These are phyloP conservation scores for Melanopsichium pennsylvanicum DNA, from an alignment of 1,284 basidiomycete genomes.

Conservation along the genomic window DNA sequence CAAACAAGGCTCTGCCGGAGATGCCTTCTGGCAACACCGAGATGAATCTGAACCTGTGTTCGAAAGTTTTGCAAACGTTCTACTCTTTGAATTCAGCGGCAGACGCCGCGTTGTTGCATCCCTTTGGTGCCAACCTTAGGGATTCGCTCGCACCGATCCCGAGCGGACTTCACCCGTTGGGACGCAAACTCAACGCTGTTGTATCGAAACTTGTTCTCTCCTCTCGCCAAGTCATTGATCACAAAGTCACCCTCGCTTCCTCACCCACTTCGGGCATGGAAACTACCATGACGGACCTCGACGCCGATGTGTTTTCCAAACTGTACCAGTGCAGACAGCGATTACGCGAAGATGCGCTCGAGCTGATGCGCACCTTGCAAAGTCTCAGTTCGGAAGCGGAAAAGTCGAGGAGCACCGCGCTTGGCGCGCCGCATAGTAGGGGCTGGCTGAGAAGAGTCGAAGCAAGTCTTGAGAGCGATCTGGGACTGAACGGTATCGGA, in stretches of 20 bases:
- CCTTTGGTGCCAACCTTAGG: conserved; percentile 17
- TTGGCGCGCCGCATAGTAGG: conserved; percentile 21
- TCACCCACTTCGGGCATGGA: conserved; percentile 38
- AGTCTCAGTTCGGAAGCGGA: conserved; percentile 40
- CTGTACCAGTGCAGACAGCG: conserved; percentile 58
- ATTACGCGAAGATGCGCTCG: conserved; percentile 49
- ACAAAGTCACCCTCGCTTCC: conserved; percentile 44
- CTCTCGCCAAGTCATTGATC: conserved; percentile 66
- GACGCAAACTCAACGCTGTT: conserved; percentile 68
- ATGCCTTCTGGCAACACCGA: not conserved
- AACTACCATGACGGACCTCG: conserved; percentile 46
- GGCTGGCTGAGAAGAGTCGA: conserved; percentile 46
- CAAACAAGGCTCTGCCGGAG: not conserved
- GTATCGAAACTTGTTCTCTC: conserved; percentile 69
- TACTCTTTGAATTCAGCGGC: conserved; percentile 4
- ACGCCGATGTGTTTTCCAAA: conserved; percentile 46
- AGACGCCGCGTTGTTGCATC: conserved; percentile 8
- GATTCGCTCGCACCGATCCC: conserved; percentile 26
- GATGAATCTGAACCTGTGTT: conserved; percentile 16
- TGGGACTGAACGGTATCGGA: conserved; percentile 49
- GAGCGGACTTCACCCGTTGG: conserved; percentile 61
- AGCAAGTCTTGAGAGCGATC: conserved; percentile 43
- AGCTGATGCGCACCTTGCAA: conserved; percentile 43
- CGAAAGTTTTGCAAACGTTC: conserved; percentile 15
- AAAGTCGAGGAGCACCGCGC: conserved; percentile 34